A percentile compares a stretch with the other conserved stretches of the same genome.
phyloP scores from a whole-genome alignment of 148 eudicot species.

The Rhododendron simsii region DNA sequence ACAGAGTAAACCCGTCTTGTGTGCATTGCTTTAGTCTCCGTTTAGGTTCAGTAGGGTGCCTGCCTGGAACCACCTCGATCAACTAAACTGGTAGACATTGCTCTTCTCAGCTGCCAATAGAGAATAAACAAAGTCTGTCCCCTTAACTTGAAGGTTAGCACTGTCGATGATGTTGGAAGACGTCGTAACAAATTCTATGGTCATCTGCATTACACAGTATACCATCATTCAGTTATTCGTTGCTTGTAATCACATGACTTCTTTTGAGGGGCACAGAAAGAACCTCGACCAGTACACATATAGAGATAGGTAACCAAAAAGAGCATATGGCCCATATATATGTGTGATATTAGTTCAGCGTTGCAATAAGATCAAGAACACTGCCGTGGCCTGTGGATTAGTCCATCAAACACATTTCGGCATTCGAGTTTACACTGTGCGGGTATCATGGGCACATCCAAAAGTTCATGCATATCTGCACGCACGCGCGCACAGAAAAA shows the following conservation, averaged over 20 bases:
- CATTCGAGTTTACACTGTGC: neutral
- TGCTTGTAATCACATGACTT: neutral
- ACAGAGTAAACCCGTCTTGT: conserved; percentile 53
- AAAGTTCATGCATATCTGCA: neutral
- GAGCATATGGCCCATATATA: conserved; percentile 62
- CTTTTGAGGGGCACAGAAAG: neutral
- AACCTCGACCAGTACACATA: no score
- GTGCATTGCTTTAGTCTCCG: conserved; percentile 37
- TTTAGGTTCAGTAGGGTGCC: conserved; percentile 68
- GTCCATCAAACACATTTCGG: conserved; percentile 2
- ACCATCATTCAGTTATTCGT: conserved; percentile 20
- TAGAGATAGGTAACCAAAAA: neutral
- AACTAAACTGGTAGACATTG: conserved; percentile 79
- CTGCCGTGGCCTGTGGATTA: conserved; percentile 36
- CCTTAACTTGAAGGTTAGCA: conserved; percentile 55
- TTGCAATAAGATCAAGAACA: conserved; percentile 52
- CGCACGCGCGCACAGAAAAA: neutral
- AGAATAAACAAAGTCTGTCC: conserved; percentile 84
- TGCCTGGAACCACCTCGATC: conserved; percentile 60
- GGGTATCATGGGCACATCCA: neutral
- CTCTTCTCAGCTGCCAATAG: conserved; percentile 63
- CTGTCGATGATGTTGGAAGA: conserved; percentile 83
- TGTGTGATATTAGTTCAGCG: conserved; percentile 60
- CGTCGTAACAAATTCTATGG: conserved; percentile 63
- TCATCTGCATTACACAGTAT: conserved; percentile 40